A percentile compares a stretch with the other conserved stretches of the same genome.
phyloP scores from a whole-genome alignment of 2,329 filamentous ascomycete genomes.

The Arthrinium phaeospermum region DNA sequence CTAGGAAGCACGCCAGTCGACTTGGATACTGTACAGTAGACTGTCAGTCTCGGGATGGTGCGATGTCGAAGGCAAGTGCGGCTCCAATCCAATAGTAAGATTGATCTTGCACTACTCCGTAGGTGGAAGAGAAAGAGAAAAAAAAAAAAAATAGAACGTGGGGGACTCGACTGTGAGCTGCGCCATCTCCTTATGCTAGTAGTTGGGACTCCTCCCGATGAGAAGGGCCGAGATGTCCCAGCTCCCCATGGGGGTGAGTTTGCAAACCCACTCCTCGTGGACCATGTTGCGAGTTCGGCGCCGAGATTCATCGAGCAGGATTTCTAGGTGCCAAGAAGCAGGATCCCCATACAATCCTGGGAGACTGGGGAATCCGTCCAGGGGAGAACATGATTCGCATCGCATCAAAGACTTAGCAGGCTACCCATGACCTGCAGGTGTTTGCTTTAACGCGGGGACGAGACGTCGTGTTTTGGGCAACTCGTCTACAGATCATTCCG shows the following conservation, averaged over 20 bases:
- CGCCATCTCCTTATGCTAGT: neutral
- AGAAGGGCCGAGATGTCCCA: slow-evolving; percentile 1
- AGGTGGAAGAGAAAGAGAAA: no score
- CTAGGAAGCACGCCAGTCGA: neutral
- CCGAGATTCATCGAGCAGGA: neutral
- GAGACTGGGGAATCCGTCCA: neutral
- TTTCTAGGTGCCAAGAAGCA: neutral
- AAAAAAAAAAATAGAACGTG: slow-evolving; percentile 4
- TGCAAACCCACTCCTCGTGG: neutral
- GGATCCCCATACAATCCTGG: neutral
- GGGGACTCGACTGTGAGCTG: neutral
- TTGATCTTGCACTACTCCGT: neutral
- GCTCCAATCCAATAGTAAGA: slow-evolving; percentile 1
- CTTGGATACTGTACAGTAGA: neutral
- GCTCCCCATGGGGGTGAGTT: slow-evolving; percentile 13
- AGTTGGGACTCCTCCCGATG: neutral
- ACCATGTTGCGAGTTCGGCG: neutral
- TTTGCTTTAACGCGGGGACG: neutral
- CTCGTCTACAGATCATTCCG: neutral
- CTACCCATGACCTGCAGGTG: neutral
- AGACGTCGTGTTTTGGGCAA: neutral
- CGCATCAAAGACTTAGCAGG: neutral
- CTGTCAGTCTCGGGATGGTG: neutral
- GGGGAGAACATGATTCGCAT: neutral
- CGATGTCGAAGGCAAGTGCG: neutral